Evolutionary conservation across 148 eudicot species (phyloP).

Genomic region (Silene conica): DNA sequence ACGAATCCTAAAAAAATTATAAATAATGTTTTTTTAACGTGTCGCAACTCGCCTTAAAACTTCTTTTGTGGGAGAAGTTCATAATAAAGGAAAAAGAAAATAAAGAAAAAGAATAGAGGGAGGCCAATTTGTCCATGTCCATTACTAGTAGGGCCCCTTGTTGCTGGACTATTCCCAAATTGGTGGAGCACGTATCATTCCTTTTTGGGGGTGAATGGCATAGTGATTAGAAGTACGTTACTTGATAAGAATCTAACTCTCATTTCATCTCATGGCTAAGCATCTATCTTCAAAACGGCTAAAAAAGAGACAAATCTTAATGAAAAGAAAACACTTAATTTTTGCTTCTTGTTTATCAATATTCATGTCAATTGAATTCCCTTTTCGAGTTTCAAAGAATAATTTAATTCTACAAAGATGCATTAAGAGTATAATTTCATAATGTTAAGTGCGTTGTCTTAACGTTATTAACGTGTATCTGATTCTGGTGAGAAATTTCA

Average conservation of each 20-base stretch:
- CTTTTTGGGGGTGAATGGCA: constrained; percentile 22
- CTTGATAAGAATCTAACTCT: constrained; percentile 22
- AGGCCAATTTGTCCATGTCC: neutral
- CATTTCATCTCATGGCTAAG: neutral
- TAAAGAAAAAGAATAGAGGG: neutral
- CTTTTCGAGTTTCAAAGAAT: constrained; percentile 7
- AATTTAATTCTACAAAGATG: neutral
- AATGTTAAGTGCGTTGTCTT: neutral
- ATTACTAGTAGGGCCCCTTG: constrained; percentile 5
- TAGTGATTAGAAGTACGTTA: constrained; percentile 7
- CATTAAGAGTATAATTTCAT: neutral
- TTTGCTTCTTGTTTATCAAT: constrained; percentile 1
- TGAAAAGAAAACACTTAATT: constrained; percentile 23
- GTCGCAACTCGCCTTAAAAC: neutral
- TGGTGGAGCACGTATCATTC: constrained; percentile 29
- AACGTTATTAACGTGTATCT: neutral
- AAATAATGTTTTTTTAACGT: neutral
- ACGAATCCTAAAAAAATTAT: too few species aligned
- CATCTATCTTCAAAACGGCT: constrained; percentile 9
- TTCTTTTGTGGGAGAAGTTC: neutral
- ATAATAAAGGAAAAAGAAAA: neutral
- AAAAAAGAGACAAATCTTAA: constrained; percentile 15
- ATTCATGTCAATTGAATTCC: constrained; percentile 2
- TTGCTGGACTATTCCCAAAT: constrained; percentile 23
- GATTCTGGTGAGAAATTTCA: neutral